phyloP scores from a whole-genome alignment of 1,284 basidiomycete species.

The Malassezia pachydermatis region DNA sequence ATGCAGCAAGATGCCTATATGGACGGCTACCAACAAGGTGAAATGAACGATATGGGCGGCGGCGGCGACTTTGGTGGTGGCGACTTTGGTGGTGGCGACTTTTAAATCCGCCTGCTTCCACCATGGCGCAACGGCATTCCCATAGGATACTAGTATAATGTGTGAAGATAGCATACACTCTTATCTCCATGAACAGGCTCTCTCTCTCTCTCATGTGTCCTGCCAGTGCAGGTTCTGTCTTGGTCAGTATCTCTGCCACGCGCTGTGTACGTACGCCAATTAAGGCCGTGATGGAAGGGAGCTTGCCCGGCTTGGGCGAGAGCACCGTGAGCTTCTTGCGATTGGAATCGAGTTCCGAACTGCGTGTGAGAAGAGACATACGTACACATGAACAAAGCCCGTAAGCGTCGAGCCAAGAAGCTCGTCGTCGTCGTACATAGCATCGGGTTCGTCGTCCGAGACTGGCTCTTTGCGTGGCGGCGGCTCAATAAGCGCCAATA shows the following conservation, averaged over 20 bases:
- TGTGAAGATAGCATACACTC: neutral
- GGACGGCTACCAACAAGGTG: slow-evolving; percentile 38
- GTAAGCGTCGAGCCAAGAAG: slow-evolving; percentile 35
- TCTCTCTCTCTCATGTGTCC: slow-evolving; percentile 17
- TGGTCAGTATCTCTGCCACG: slow-evolving; percentile 4
- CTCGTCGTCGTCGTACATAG: slow-evolving; percentile 29
- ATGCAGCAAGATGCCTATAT: slow-evolving; percentile 35
- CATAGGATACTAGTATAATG: neutral
- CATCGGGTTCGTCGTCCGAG: slow-evolving; percentile 28
- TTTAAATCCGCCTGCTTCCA: neutral
- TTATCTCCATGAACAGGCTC: neutral
- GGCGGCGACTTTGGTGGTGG: slow-evolving; percentile 18
- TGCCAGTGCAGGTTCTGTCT: slow-evolving; percentile 24
- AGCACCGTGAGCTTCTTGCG: slow-evolving; percentile 42
- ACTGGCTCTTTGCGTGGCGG: slow-evolving; percentile 20
- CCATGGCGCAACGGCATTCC: neutral
- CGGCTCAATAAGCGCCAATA: slow-evolving; percentile 40
- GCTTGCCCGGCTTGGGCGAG: slow-evolving; percentile 31
- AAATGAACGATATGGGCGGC: slow-evolving; percentile 17
- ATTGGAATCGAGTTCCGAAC: slow-evolving; percentile 35
- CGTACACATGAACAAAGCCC: slow-evolving; percentile 41
- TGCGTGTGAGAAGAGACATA: slow-evolving; percentile 10
- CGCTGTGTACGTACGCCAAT: slow-evolving; percentile 29
- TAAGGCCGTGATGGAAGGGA: slow-evolving; percentile 41
- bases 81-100: slow-evolving; percentile 21